Percentiles rank a stretch among this genome's conserved stretches.
Evolutionary conservation across 2,329 filamentous ascomycete species (phyloP).

Genomic region (Pseudohalonectria lignicola): DNA sequence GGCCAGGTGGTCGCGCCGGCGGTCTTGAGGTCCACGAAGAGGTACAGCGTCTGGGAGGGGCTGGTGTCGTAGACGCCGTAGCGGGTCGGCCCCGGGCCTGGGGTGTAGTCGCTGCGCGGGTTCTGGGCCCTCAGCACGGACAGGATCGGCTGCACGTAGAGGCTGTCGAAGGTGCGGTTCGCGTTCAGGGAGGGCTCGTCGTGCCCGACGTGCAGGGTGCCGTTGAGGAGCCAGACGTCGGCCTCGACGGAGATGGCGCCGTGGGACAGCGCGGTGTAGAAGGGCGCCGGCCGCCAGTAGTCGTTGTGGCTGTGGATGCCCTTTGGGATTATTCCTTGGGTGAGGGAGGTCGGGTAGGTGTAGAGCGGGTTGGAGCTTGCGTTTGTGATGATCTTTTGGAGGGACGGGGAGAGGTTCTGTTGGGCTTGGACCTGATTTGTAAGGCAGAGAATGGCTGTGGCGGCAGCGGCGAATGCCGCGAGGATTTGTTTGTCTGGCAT

Average conservation of each 20-base stretch:
- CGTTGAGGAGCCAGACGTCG: constrained; percentile 53
- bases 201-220: constrained; percentile 52
- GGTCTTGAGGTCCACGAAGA: constrained; percentile 60
- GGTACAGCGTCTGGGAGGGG: constrained; percentile 38
- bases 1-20: constrained; percentile 37
- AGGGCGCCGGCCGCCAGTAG: constrained; percentile 53
- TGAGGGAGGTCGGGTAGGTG: constrained; percentile 39
- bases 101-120: constrained; percentile 30
- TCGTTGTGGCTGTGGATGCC: constrained; percentile 60
- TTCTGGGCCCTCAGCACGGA: constrained; percentile 43
- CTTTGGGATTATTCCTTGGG: constrained; percentile 40
- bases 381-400: constrained; percentile 8
- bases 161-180: constrained; percentile 42
- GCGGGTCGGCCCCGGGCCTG: constrained; percentile 15
- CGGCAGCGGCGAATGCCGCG: too few relatives aligned
- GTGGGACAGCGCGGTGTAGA: constrained; percentile 49
- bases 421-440: too few relatives aligned
- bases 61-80: constrained; percentile 44
- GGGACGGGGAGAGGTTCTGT: constrained; percentile 1
- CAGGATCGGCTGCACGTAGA: constrained; percentile 54
- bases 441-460: too few relatives aligned
- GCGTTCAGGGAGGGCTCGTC: constrained; percentile 38
- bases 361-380: constrained; percentile 24
- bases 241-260: constrained; percentile 57
- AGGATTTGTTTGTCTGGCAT: too few relatives aligned